Conservation (phyloP, 2,329 filamentous ascomycete genomes). For the Xylariaceae sp. region DNA sequence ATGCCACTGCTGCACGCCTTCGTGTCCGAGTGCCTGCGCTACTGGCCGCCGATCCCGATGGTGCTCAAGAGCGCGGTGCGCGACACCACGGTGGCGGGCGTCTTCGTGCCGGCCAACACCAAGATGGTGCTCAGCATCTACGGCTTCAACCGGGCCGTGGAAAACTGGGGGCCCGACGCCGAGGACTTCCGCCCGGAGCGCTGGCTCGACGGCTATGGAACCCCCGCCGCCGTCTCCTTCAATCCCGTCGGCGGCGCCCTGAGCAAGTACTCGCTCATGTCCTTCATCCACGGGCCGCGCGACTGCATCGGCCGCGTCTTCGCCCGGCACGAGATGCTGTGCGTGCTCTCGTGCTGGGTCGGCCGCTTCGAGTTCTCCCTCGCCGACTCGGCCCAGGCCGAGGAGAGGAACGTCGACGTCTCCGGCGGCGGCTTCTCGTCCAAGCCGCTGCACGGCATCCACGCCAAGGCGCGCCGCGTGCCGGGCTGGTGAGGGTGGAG, state of each 20-base stretch:
- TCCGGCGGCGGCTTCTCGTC: slow-evolving; percentile 10
- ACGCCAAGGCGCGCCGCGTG: slow-evolving; percentile 3
- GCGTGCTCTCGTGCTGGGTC: slow-evolving; percentile 39
- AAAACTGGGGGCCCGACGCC: slow-evolving; percentile 55
- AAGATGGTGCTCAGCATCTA: slow-evolving; percentile 55
- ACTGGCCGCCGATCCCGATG: slow-evolving; percentile 12
- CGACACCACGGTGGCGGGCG: slow-evolving; percentile 38
- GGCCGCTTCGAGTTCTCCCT: slow-evolving; percentile 12
- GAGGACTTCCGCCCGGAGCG: slow-evolving; percentile 55
- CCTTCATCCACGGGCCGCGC: slow-evolving; percentile 47
- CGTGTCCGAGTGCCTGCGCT: slow-evolving; percentile 9
- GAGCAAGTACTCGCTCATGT: slow-evolving; percentile 48
- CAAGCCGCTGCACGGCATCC: slow-evolving; percentile 9
- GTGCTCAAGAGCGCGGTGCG: slow-evolving; percentile 8
- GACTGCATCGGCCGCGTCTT: slow-evolving; percentile 55
- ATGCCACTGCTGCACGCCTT: slow-evolving; percentile 13
- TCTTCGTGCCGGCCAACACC: slow-evolving; percentile 52
- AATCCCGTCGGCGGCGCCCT: slow-evolving; percentile 32
- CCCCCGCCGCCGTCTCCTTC: slow-evolving; percentile 1
- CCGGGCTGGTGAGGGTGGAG: slow-evolving; percentile 1
- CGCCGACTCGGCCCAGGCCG: slow-evolving; percentile 5
- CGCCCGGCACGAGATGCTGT: slow-evolving; percentile 58
- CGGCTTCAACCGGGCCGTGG: slow-evolving; percentile 54
- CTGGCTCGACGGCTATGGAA: slow-evolving; percentile 33
- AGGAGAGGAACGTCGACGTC: slow-evolving; percentile 9